Evolutionary conservation across 495 filamentous ascomycete species (phyloP).

Genomic region (Apodospora peruviana): DNA sequence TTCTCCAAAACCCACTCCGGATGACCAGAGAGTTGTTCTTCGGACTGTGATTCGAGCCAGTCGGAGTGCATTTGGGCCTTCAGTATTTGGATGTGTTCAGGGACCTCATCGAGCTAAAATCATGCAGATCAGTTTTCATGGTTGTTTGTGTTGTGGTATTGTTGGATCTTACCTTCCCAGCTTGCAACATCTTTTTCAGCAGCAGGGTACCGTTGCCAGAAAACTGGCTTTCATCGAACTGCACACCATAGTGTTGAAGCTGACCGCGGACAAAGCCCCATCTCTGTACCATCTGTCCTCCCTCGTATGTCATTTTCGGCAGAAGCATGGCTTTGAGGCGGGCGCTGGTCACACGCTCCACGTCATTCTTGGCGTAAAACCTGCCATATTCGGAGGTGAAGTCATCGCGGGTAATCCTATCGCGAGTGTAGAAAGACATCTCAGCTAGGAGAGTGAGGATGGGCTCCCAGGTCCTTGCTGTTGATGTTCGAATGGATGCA

Average conservation of each 20-base stretch:
- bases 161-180: background rate
- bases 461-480: too few species aligned
- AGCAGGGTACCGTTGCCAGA: background rate
- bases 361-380: background rate
- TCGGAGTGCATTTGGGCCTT: conserved; percentile 1
- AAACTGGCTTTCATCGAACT: background rate
- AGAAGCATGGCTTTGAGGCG: conserved; percentile 1
- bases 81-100: background rate
- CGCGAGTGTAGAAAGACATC: too few species aligned
- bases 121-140: background rate
- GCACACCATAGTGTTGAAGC: conserved; percentile 3
- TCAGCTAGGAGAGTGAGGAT: too few species aligned
- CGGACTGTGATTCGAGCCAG: background rate
- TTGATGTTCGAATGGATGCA: too few species aligned
- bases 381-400: background rate
- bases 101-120: background rate
- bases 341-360: background rate
- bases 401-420: conserved; percentile 1
- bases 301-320: background rate
- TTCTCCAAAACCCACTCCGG: background rate
- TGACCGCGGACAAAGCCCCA: background rate
- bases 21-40: background rate
- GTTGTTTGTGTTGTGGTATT: background rate
- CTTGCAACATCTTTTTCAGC: conserved; percentile 1
- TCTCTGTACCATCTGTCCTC: background rate